These are phyloP conservation scores for Danielia reshetovae DNA, from an alignment of 805 yeast species.

Conservation along the genomic window DNA sequence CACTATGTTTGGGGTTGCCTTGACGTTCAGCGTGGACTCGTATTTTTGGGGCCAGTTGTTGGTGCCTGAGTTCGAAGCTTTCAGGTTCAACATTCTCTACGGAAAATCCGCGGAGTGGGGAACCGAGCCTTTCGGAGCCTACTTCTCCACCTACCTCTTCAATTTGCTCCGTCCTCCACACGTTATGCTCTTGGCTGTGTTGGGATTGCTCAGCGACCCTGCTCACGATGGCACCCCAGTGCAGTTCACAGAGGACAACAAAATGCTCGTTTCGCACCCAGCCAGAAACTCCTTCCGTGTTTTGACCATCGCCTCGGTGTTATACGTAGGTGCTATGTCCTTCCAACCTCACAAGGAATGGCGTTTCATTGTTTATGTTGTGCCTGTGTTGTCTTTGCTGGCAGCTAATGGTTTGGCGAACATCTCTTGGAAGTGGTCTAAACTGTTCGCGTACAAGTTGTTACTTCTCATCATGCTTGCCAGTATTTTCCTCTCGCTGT, in stretches of 20 bases:
- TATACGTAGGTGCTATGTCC: constrained; percentile 64
- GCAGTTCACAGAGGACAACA: constrained; percentile 4
- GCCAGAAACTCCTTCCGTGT: constrained; percentile 39
- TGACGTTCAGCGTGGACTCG: constrained; percentile 59
- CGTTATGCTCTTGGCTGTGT: constrained; percentile 35
- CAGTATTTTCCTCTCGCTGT: constrained; percentile 23
- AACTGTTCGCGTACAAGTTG: constrained; percentile 23
- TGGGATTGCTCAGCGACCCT: constrained; percentile 43
- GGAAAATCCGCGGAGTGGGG: constrained; percentile 86
- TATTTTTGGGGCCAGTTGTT: constrained; percentile 62
- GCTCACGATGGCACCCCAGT: constrained; percentile 29
- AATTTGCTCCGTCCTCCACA: constrained; percentile 41
- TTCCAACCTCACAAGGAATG: constrained; percentile 91
- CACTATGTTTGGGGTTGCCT: constrained; percentile 43
- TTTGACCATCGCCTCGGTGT: constrained; percentile 46
- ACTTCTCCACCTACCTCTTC: constrained; percentile 50
- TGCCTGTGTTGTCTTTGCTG: constrained; percentile 62
- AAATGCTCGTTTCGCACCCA: constrained; percentile 26
- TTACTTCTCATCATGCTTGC: constrained; percentile 18
- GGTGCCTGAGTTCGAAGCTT: constrained; percentile 75
- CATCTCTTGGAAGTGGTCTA: constrained; percentile 17
- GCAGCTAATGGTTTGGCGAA: constrained; percentile 59
- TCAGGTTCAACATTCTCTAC: constrained; percentile 68
- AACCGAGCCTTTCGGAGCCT: constrained; percentile 65
- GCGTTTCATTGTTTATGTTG: constrained; percentile 77